A percentile compares a stretch with the other conserved stretches of the same genome.
Evolutionary conservation across 352 stramenopile species (phyloP).

Genomic region (Pythium dissotocum): DNA sequence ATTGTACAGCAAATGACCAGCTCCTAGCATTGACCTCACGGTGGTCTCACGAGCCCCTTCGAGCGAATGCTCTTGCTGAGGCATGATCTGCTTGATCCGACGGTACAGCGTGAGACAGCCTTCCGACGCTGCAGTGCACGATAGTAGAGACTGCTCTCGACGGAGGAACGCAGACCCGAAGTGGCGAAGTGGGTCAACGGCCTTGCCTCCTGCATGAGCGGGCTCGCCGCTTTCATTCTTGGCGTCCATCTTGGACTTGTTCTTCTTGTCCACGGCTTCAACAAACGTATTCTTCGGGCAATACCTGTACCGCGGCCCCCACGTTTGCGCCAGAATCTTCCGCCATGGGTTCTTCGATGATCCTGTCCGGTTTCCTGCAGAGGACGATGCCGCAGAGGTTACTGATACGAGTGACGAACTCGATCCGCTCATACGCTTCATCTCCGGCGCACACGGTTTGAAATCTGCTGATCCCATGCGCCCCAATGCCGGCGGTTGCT

Average conservation of each 20-base stretch:
- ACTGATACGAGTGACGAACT: not conserved
- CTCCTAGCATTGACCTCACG: constrained; percentile 51
- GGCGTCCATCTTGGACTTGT: not conserved
- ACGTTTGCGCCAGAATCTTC: constrained; percentile 18
- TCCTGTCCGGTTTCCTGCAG: not conserved
- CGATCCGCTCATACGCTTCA: constrained; percentile 12
- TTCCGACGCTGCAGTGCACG: constrained; percentile 4
- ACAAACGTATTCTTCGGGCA: constrained; percentile 23
- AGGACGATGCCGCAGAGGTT: not conserved
- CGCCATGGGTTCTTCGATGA: constrained; percentile 14
- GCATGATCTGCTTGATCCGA: constrained; percentile 8
- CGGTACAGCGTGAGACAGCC: constrained; percentile 14
- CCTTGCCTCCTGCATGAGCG: not conserved
- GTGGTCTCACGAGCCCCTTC: constrained; percentile 54
- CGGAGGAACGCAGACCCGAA: constrained; percentile 22
- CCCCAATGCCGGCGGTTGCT: constrained; percentile 4
- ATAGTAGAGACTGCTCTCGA: constrained; percentile 3
- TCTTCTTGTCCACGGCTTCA: not conserved
- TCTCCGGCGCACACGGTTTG: not conserved
- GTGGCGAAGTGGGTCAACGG: constrained; percentile 17
- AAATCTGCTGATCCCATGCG: constrained; percentile 5
- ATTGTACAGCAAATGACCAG: constrained; percentile 62
- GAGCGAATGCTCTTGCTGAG: constrained; percentile 26
- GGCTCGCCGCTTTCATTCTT: not conserved
- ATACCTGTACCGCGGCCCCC: constrained; percentile 26